Evolutionary conservation across 2,329 filamentous ascomycete species (phyloP).

Genomic region (Apiospora kogelbergensis): DNA sequence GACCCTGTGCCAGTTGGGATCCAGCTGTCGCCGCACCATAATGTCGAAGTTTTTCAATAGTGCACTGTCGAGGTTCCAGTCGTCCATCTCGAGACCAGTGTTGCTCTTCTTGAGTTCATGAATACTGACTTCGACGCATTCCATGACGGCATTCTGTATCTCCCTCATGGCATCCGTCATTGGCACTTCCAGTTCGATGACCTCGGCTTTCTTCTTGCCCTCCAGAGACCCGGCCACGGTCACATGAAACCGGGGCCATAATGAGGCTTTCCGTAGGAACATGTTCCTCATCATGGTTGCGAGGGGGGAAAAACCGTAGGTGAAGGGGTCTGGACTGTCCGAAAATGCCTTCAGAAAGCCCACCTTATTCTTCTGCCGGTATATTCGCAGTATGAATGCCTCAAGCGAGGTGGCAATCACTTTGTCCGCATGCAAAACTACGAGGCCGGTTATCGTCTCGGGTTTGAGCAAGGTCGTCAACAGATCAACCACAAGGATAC

Average conservation of each 20-base stretch:
- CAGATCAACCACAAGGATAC: constrained; percentile 91
- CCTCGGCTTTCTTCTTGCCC: constrained; percentile 88
- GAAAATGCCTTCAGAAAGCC: constrained; percentile 97
- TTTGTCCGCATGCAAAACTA: constrained; percentile 86
- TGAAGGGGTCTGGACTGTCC: constrained; percentile 88
- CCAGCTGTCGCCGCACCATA: constrained; percentile 83
- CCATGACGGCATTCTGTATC: constrained; percentile 91
- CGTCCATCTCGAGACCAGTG: constrained; percentile 87
- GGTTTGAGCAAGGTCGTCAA: constrained; percentile 80
- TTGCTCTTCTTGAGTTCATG: constrained; percentile 91
- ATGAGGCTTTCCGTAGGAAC: constrained; percentile 81
- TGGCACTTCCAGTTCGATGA: constrained; percentile 92
- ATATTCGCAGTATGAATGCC: constrained; percentile 92
- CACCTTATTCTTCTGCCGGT: constrained; percentile 87
- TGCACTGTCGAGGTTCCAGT: constrained; percentile 94
- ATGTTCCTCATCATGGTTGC: constrained; percentile 89
- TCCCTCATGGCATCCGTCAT: constrained; percentile 94
- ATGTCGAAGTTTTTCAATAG: constrained; percentile 90
- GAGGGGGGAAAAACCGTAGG: constrained; percentile 82
- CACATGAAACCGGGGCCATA: constrained; percentile 94
- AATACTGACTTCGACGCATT: constrained; percentile 94
- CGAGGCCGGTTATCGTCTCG: constrained; percentile 80
- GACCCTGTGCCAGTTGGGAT: constrained; percentile 95
- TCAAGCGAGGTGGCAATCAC: constrained; percentile 85
- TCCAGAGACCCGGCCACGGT: constrained; percentile 87